These are phyloP conservation scores for Sphagnum fallax DNA, from an alignment of 228 moss, liverwort and hornwort genomes.

Conservation along the genomic window DNA sequence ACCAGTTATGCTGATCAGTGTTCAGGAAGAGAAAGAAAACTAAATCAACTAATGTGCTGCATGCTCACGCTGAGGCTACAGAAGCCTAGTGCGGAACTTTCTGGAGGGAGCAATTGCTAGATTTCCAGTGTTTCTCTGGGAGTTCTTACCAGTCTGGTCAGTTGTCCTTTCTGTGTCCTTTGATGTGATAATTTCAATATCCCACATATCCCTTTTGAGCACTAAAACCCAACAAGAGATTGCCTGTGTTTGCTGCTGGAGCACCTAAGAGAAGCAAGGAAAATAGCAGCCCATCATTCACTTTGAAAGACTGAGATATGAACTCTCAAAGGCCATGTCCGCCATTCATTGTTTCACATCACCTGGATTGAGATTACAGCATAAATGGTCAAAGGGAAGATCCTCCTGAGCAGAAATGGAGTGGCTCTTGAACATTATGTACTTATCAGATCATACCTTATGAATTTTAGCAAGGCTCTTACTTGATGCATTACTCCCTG, in stretches of 20 bases:
- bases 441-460: conserved; percentile 17
- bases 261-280: conserved; percentile 30
- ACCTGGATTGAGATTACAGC: too few species aligned
- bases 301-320: background rate
- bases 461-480: conserved; percentile 67
- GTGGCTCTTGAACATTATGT: background rate
- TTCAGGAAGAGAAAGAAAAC: too few species aligned
- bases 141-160: conserved; percentile 20
- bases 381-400: background rate
- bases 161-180: conserved; percentile 58
- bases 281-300: background rate
- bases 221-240: conserved; percentile 69
- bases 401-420: background rate
- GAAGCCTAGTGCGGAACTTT: conserved; percentile 12
- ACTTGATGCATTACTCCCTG: conserved; percentile 69
- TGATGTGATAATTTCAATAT: conserved; percentile 68
- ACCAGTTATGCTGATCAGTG: too few species aligned
- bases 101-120: conserved; percentile 14
- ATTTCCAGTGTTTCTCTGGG: conserved; percentile 20
- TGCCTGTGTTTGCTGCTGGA: conserved; percentile 89
- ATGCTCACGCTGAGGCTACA: too few species aligned
- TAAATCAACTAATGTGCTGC: too few species aligned
- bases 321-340: background rate
- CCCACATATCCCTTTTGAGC: conserved; percentile 68
- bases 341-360: background rate